phyloP scores from a whole-genome alignment of 768 basidiomycete species.

The Auriscalpium microsporum region DNA sequence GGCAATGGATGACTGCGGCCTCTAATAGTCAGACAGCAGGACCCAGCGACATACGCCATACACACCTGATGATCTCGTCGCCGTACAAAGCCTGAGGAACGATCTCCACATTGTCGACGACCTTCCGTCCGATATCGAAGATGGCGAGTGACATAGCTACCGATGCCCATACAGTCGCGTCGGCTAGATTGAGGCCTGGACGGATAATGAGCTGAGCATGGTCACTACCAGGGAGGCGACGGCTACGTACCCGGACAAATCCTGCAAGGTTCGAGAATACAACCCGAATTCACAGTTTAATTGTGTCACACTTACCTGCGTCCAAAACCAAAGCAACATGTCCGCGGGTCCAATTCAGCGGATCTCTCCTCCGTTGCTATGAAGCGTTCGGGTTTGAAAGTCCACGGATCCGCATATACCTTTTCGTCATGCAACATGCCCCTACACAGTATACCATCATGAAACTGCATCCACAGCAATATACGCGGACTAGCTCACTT shows the following conservation, averaged over 20 bases:
- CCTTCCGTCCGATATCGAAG: background rate
- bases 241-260: conserved; percentile 1
- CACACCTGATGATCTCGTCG: too few relatives aligned
- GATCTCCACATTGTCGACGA: too few relatives aligned
- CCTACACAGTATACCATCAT: conserved; percentile 9
- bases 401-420: conserved; percentile 16
- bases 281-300: background rate
- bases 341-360: conserved; percentile 11
- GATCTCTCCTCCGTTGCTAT: conserved; percentile 4
- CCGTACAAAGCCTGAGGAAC: too few relatives aligned
- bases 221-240: too few relatives aligned
- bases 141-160: conserved; percentile 1
- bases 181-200: conserved; percentile 2
- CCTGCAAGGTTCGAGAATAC: background rate
- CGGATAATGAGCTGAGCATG: background rate
- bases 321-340: conserved; percentile 18
- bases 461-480: background rate
- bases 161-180: conserved; percentile 3
- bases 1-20: too few relatives aligned
- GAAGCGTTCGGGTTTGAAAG: conserved; percentile 23
- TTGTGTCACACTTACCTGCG: conserved; percentile 6
- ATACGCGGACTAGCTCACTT: conserved; percentile 14
- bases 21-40: too few relatives aligned
- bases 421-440: conserved; percentile 20
- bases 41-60: too few relatives aligned